Conservation (phyloP, 805 yeast genomes). For the Saccharomycopsis oosterbeekiorum region DNA sequence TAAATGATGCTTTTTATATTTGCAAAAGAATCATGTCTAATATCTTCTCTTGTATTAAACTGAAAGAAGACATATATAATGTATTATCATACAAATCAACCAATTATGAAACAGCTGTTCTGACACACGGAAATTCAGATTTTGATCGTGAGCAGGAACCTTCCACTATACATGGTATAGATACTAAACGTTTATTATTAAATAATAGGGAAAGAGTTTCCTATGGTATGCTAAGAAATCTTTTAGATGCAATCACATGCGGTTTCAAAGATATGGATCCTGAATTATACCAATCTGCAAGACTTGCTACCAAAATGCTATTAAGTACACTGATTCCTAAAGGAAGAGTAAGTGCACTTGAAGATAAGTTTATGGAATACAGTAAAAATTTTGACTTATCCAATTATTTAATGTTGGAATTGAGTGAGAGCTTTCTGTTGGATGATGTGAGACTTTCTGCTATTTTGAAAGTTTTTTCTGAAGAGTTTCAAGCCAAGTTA, state of each 20-base stretch:
- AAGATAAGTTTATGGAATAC: not conserved
- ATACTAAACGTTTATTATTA: not conserved
- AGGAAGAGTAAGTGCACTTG: not conserved
- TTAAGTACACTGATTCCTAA: not conserved
- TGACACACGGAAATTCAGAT: not conserved
- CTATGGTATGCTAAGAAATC: not conserved
- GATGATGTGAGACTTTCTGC: not conserved
- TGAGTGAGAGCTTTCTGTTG: not conserved
- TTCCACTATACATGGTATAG: not conserved
- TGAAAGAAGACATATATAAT: not conserved
- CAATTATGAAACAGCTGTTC: not conserved
- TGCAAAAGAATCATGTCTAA: slow-evolving; percentile 3
- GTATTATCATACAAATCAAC: not conserved
- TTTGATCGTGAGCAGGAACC: not conserved
- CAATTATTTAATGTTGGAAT: not conserved
- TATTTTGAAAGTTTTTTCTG: slow-evolving; percentile 2
- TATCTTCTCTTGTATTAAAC: slow-evolving; percentile 3
- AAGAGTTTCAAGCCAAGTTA: not conserved
- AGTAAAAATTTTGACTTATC: slow-evolving; percentile 5
- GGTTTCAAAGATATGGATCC: slow-evolving; percentile 5
- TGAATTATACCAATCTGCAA: not conserved
- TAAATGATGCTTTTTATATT: slow-evolving; percentile 3
- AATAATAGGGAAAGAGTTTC: not conserved
- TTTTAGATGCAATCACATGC: slow-evolving; percentile 5
- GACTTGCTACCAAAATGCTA: not conserved